phyloP scores from a whole-genome alignment of 768 basidiomycete genomes.

The Hemileccinum rubropunctum region DNA sequence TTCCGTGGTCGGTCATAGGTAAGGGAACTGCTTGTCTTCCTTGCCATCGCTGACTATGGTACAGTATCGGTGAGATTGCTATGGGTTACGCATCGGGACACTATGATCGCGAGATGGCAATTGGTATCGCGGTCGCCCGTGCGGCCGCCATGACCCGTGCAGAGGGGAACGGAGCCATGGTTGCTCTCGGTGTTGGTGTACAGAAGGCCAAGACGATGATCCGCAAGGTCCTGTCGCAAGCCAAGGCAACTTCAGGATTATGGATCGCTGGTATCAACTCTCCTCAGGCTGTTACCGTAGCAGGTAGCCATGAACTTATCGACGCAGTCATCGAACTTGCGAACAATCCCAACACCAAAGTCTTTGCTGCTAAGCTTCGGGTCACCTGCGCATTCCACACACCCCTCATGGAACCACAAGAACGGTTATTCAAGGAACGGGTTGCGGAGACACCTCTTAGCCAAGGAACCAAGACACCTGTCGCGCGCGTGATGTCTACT shows the following conservation, averaged over 20 bases:
- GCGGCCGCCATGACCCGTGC: slow-evolving; percentile 36
- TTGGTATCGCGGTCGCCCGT: slow-evolving; percentile 36
- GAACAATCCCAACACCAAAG: slow-evolving; percentile 24
- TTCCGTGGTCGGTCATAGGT: slow-evolving; percentile 36
- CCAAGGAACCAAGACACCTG: slow-evolving; percentile 18
- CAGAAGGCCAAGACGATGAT: slow-evolving; percentile 33
- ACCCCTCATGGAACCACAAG: slow-evolving; percentile 34
- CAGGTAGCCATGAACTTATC: slow-evolving; percentile 30
- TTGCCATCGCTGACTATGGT: slow-evolving; percentile 6
- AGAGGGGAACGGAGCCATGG: slow-evolving; percentile 36
- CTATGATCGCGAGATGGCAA: slow-evolving; percentile 32
- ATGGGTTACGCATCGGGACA: slow-evolving; percentile 39
- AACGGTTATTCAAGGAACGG: slow-evolving; percentile 28
- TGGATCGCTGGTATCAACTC: slow-evolving; percentile 38
- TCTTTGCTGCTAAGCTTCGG: slow-evolving; percentile 31
- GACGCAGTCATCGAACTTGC: slow-evolving; percentile 29
- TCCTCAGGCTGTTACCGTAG: slow-evolving; percentile 35
- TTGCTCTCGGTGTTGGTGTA: slow-evolving; percentile 33
- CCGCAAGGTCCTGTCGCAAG: slow-evolving; percentile 29
- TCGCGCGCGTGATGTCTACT: slow-evolving; percentile 35
- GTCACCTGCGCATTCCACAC: slow-evolving; percentile 35
- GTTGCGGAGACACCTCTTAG: slow-evolving; percentile 15
- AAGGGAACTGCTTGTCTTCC: neutral
- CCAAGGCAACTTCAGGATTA: slow-evolving; percentile 25
- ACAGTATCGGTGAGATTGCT: slow-evolving; percentile 34